Conservation (phyloP, 306 rosid genomes). For the Bauhinia variegata region DNA sequence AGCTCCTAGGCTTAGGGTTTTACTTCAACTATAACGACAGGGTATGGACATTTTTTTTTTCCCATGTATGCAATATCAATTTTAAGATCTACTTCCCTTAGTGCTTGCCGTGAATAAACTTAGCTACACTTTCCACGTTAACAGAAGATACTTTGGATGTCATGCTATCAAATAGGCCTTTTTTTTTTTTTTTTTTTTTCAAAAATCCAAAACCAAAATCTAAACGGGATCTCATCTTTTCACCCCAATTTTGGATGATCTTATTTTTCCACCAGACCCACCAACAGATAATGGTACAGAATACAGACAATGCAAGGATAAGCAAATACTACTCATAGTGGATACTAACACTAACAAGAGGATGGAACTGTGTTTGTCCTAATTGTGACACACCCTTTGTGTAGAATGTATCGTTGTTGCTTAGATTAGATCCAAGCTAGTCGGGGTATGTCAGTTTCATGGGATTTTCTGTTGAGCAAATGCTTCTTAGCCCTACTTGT, state of each 20-base stretch:
- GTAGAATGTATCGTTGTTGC: slow-evolving; percentile 15
- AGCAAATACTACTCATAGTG: slow-evolving; percentile 23
- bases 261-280: slow-evolving; percentile 36
- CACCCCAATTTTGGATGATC: slow-evolving; percentile 23
- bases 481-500: slow-evolving; percentile 21
- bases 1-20: no score
- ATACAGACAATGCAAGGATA: slow-evolving; percentile 14
- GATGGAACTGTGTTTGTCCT: slow-evolving; percentile 40
- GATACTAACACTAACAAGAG: slow-evolving; percentile 20
- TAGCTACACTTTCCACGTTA: slow-evolving; percentile 4
- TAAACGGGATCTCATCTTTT: slow-evolving; percentile 40
- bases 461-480: slow-evolving; percentile 26
- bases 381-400: slow-evolving; percentile 33
- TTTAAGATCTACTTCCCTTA: slow-evolving; percentile 15
- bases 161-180: slow-evolving; percentile 12
- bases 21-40: no score
- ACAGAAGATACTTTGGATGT: slow-evolving; percentile 10
- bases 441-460: slow-evolving; percentile 37
- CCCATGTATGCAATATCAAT: slow-evolving; percentile 9
- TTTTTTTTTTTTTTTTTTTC: slow-evolving; percentile 28
- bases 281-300: slow-evolving; percentile 41
- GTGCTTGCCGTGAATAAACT: neutral
- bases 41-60: neutral
- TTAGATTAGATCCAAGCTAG: slow-evolving; percentile 32
- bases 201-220: slow-evolving; percentile 29